Evolutionary conservation across 2,329 filamentous ascomycete species (phyloP).

Genomic region (Nemania sp.): DNA sequence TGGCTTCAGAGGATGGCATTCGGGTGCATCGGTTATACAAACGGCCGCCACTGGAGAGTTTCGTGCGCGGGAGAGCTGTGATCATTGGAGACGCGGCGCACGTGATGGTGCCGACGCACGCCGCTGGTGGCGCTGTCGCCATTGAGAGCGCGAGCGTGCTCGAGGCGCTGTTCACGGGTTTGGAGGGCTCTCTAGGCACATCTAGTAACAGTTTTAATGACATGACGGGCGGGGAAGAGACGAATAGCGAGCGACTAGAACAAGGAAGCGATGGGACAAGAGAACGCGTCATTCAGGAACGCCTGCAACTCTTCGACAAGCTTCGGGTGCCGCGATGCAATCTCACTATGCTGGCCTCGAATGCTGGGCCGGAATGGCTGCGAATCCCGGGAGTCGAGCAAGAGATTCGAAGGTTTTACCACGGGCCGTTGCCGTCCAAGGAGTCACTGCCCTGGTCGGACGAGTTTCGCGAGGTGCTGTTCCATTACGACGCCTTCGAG

Average conservation of each 20-base stretch:
- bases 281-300: slow-evolving; percentile 9
- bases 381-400: slow-evolving; percentile 17
- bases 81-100: slow-evolving; percentile 28
- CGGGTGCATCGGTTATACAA: slow-evolving; percentile 26
- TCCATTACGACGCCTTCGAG: slow-evolving; percentile 24
- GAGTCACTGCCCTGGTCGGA: slow-evolving; percentile 24
- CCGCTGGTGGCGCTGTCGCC: slow-evolving; percentile 21
- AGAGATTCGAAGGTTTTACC: slow-evolving; percentile 28
- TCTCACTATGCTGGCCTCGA: slow-evolving; percentile 28
- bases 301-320: slow-evolving; percentile 26
- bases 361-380: slow-evolving; percentile 25
- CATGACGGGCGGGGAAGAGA: neutral
- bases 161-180: slow-evolving; percentile 19
- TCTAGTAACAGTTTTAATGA: neutral
- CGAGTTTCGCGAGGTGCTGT: slow-evolving; percentile 26
- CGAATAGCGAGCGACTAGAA: neutral
- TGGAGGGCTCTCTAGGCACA: neutral
- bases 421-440: slow-evolving; percentile 17
- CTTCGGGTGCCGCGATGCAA: slow-evolving; percentile 30
- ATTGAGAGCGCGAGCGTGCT: slow-evolving; percentile 28
- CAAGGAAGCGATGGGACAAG: neutral
- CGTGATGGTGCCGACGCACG: slow-evolving; percentile 31
- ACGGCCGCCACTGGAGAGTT: slow-evolving; percentile 23
- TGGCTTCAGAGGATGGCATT: slow-evolving; percentile 29
- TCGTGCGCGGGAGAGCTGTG: slow-evolving; percentile 26